phyloP scores from a whole-genome alignment of 1,284 basidiomycete species.

The Cutaneotrichosporon cutaneum region DNA sequence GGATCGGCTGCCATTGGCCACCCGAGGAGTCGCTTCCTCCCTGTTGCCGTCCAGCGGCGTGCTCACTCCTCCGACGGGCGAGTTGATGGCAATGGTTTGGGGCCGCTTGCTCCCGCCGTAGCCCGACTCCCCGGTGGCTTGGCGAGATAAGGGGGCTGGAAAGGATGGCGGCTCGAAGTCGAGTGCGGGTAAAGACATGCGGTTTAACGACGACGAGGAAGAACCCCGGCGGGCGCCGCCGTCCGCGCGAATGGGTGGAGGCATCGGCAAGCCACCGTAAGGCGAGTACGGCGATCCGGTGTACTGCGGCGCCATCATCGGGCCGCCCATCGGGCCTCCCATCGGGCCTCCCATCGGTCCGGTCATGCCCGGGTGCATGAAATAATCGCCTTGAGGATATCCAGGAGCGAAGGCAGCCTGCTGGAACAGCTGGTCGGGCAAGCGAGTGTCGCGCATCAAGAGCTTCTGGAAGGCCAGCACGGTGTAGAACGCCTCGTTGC shows the following conservation, averaged over 20 bases:
- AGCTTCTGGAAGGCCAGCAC: constrained; percentile 53
- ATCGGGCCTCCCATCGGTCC: constrained; percentile 9
- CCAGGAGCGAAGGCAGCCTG: constrained; percentile 20
- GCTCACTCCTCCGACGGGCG: constrained; percentile 9
- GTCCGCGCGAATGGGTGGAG: constrained; percentile 20
- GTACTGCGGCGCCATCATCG: constrained; percentile 4
- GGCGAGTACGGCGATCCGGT: constrained; percentile 14
- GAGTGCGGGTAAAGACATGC: constrained; percentile 17
- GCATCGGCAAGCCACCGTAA: constrained; percentile 24
- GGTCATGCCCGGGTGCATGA: constrained; percentile 8
- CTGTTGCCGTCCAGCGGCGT: constrained; percentile 6
- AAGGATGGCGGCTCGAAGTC: constrained; percentile 26
- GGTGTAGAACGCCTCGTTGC: constrained; percentile 54
- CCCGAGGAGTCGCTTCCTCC: neutral
- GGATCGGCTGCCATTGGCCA: constrained; percentile 2
- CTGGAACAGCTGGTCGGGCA: constrained; percentile 42
- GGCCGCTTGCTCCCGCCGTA: constrained; percentile 8
- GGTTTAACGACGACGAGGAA: constrained; percentile 23
- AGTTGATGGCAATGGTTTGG: constrained; percentile 10
- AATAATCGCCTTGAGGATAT: constrained; percentile 10
- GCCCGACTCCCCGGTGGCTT: constrained; percentile 20
- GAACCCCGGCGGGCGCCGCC: constrained; percentile 15
- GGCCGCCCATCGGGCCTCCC: constrained; percentile 5
- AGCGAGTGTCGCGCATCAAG: constrained; percentile 47
- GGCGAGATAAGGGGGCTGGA: constrained; percentile 21